A percentile compares a stretch with the other conserved stretches of the same genome.
Evolutionary conservation across 2,329 filamentous ascomycete species (phyloP).

Genomic region (Pyrenochaeta sp.): DNA sequence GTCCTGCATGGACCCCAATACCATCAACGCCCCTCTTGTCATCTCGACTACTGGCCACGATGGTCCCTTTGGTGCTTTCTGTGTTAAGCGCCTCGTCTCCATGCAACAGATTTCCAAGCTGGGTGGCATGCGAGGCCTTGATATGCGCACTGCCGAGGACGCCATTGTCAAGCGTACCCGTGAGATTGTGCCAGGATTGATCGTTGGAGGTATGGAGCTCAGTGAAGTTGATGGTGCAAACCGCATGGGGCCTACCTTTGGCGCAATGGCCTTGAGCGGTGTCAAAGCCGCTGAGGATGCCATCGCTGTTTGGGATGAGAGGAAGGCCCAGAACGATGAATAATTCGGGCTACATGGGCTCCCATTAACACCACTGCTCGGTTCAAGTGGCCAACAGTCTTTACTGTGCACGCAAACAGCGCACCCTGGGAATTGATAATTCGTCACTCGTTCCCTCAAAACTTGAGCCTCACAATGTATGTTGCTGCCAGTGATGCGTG

Average conservation of each 20-base stretch:
- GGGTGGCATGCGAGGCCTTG: constrained; percentile 89
- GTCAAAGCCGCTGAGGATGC: constrained; percentile 93
- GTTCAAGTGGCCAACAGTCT: constrained; percentile 2
- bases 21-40: constrained; percentile 88
- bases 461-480: constrained; percentile 17
- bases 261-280: constrained; percentile 85
- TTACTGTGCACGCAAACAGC: not conserved
- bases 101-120: constrained; percentile 85
- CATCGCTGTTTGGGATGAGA: constrained; percentile 76
- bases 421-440: too few species aligned
- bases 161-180: constrained; percentile 92
- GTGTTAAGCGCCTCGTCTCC: constrained; percentile 86
- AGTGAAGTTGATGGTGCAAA: constrained; percentile 90
- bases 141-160: constrained; percentile 92
- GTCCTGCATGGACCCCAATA: constrained; percentile 97
- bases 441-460: constrained; percentile 1
- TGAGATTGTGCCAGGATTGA: constrained; percentile 85
- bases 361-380: too few species aligned
- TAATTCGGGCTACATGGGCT: too few species aligned
- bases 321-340: constrained; percentile 78
- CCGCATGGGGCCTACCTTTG: constrained; percentile 89
- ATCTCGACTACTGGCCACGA: constrained; percentile 93
- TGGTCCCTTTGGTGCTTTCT: constrained; percentile 89
- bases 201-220: constrained; percentile 95
- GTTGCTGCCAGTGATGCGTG: too few species aligned